These are phyloP conservation scores for Casuarina cunninghamiana DNA, from an alignment of 306 rosid genomes.

Conservation along the genomic window DNA sequence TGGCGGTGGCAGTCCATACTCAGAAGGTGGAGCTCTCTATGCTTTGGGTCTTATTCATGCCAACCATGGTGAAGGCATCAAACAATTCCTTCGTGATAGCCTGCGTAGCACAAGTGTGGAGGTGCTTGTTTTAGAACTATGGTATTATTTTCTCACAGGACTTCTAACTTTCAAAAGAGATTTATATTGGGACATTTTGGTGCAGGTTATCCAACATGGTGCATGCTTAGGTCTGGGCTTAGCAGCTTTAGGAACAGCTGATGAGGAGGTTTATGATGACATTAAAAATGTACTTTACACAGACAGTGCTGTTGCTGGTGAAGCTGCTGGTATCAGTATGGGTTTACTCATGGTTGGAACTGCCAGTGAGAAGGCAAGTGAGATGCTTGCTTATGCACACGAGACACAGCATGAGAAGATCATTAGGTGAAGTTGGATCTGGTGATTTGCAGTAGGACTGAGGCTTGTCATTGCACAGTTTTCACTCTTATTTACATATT, in stretches of 20 bases:
- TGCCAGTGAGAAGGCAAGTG: slow-evolving; percentile 93
- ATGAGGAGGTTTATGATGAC: slow-evolving; percentile 86
- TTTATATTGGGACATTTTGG: slow-evolving; percentile 21
- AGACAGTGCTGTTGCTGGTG: slow-evolving; percentile 98
- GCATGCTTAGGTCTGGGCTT: slow-evolving; percentile 99
- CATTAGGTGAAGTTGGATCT: slow-evolving; percentile 56
- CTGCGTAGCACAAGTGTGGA: slow-evolving; percentile 89
- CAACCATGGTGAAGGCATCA: slow-evolving; percentile 96
- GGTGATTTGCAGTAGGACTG: slow-evolving; percentile 6
- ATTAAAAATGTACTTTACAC: slow-evolving; percentile 82
- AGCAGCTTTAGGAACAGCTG: slow-evolving; percentile 94
- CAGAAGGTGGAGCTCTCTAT: slow-evolving; percentile 97
- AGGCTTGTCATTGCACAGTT: slow-evolving; percentile 15
- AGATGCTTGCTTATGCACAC: slow-evolving; percentile 95
- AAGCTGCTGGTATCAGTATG: slow-evolving; percentile 98
- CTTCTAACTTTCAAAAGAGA: slow-evolving; percentile 15
- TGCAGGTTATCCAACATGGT: slow-evolving; percentile 95
- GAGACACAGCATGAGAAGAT: slow-evolving; percentile 97
- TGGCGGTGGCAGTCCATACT: slow-evolving; percentile 96
- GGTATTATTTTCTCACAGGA: slow-evolving; percentile 7
- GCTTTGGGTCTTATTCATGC: slow-evolving; percentile 98
- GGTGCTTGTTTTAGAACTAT: slow-evolving; percentile 47
- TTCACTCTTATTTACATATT: slow-evolving; percentile 9
- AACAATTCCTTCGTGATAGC: slow-evolving; percentile 93
- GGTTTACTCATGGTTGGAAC: slow-evolving; percentile 99